Percentiles rank a stretch among this genome's conserved stretches.
Evolutionary conservation across 2,329 filamentous ascomycete species (phyloP).

Genomic region (Biscogniauxia mediterranea): DNA sequence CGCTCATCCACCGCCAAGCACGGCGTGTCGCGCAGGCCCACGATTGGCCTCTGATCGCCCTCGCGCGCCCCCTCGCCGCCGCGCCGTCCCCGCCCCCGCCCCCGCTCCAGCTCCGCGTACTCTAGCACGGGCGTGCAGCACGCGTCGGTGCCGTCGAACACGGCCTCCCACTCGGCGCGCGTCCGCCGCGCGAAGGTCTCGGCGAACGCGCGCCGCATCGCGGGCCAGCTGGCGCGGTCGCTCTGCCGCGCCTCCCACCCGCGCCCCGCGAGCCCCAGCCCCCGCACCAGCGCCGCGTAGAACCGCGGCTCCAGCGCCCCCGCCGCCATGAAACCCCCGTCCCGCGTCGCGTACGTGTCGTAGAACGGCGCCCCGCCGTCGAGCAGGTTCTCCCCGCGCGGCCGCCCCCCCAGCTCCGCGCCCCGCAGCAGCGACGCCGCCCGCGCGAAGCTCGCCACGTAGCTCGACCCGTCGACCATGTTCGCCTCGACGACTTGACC

Average conservation of each 20-base stretch:
- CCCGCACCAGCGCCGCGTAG: slow-evolving; percentile 65
- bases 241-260: slow-evolving; percentile 53
- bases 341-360: slow-evolving; percentile 81
- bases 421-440: slow-evolving; percentile 59
- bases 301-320: slow-evolving; percentile 89
- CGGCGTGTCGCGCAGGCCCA: slow-evolving; percentile 69
- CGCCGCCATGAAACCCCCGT: slow-evolving; percentile 80
- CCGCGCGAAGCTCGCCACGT: slow-evolving; percentile 76
- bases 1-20: slow-evolving; percentile 58
- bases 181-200: slow-evolving; percentile 66
- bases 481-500: slow-evolving; percentile 94
- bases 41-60: slow-evolving; percentile 68
- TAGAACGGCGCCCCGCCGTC: slow-evolving; percentile 89
- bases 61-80: too few species aligned
- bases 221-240: slow-evolving; percentile 66
- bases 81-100: slow-evolving; percentile 28
- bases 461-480: slow-evolving; percentile 89
- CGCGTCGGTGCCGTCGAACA: slow-evolving; percentile 90
- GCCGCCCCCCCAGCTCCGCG: slow-evolving; percentile 46
- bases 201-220: slow-evolving; percentile 60
- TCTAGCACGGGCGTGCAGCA: slow-evolving; percentile 87
- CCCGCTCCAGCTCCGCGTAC: slow-evolving; percentile 45
- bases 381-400: slow-evolving; percentile 73
- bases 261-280: slow-evolving; percentile 57
- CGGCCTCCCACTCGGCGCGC: slow-evolving; percentile 73